phyloP scores from a whole-genome alignment of 106 monocot species.

The Phalaenopsis equestris region DNA sequence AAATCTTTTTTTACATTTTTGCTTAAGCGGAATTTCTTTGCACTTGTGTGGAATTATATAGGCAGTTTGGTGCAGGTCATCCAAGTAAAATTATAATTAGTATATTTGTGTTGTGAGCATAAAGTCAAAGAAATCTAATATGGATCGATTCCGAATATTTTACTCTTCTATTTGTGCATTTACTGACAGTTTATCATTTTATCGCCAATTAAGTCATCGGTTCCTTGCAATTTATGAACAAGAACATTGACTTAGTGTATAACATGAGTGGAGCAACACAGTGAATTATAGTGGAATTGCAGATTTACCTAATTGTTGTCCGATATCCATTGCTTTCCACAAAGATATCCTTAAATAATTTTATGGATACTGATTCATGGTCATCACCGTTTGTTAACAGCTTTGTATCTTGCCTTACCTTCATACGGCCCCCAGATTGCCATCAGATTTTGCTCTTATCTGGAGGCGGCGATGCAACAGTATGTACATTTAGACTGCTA shows the following conservation, averaged over 20 bases:
- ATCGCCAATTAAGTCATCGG: background rate
- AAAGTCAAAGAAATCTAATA: too few relatives aligned
- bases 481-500: constrained; percentile 22
- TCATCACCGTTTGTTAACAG: constrained; percentile 32
- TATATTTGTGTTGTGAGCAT: too few relatives aligned
- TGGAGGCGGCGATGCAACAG: constrained; percentile 95
- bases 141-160: too few relatives aligned
- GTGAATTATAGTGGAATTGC: background rate
- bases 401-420: constrained; percentile 80
- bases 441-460: constrained; percentile 57
- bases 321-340: background rate
- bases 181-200: background rate
- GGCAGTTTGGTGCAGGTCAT: too few relatives aligned
- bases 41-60: too few relatives aligned
- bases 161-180: too few relatives aligned
- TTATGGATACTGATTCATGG: constrained; percentile 10
- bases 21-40: too few relatives aligned
- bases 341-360: background rate
- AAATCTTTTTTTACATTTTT: too few relatives aligned
- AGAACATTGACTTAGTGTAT: background rate
- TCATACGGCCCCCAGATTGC: constrained; percentile 34
- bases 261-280: background rate
- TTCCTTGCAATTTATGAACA: background rate
- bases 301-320: background rate
- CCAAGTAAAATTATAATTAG: too few relatives aligned